Evolutionary conservation across 805 yeast species (phyloP), one percentile per base, ranked within the genome.

Genomic region (Candida pini): DNA sequence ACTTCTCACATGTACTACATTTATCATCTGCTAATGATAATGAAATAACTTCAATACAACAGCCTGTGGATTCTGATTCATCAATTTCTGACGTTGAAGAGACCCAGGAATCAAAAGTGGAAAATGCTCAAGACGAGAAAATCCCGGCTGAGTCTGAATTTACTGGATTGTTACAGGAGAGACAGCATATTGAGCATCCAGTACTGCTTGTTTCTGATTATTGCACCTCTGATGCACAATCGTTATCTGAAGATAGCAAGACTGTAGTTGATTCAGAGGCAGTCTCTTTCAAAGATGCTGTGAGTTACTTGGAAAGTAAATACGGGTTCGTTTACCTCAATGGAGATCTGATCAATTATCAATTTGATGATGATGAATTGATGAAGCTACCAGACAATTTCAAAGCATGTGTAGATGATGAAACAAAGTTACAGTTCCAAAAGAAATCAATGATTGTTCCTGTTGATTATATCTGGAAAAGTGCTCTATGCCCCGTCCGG

Each of bases 391-490:
- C 39, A 20, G 24, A 28, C 6, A 34, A 36, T 26, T 14, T 33
- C 3, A 12, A 28, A 9, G 8, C n/a, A 7, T 12, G 20, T 4
- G 6, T 9, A 3, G 18, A 15, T 9, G 31, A 7, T 7, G n/a
- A n/a, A n/a, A 12, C 25, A 12, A 22, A 22, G 10, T 12, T 22
- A 22, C 13, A 29, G 8, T 29, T 20, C 15, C 33, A 20, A 1
- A 41, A 39, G 12, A 36, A 38, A 21, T 51, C 38, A 31, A 53
- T 53, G 58, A 36, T 52, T 13, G 48, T 50, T 17, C 43, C 48
- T 10, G 30, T 43, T 8, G 32, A 29, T 8, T 47, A 46, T 19
- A 33, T 51, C 6, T 12, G 30, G 13, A 40, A 34, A 19, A 33
- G 44, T 9, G 41, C 48, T 5, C 15, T 35, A 9, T 45, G 42